Evolutionary conservation across 495 filamentous ascomycete genomes (phyloP).

Genomic region (Tuber calosporum): DNA sequence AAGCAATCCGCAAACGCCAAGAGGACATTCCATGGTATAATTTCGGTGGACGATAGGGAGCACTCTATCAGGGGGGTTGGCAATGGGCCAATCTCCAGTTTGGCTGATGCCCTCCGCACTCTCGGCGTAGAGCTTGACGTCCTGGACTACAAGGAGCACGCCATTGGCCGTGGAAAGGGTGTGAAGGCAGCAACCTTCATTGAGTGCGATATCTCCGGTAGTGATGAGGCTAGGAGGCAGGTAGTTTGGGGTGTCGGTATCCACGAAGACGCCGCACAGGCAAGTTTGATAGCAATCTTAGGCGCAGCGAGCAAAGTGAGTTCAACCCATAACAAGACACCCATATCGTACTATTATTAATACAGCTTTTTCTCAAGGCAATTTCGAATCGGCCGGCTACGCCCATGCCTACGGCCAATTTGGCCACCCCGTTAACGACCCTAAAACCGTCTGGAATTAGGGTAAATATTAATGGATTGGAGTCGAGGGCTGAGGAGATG

Average conservation of each 20-base stretch:
- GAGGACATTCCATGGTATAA: slow-evolving; percentile 78
- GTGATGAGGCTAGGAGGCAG: slow-evolving; percentile 45
- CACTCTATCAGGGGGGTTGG: slow-evolving; percentile 71
- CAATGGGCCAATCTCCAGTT: slow-evolving; percentile 80
- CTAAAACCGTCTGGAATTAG: slow-evolving; percentile 8
- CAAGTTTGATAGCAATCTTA: slow-evolving; percentile 80
- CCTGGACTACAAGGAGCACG: slow-evolving; percentile 91
- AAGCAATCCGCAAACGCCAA: slow-evolving; percentile 70
- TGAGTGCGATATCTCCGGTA: slow-evolving; percentile 70
- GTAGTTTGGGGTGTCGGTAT: slow-evolving; percentile 95
- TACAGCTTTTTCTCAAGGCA: slow-evolving; percentile 5
- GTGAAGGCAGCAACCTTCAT: slow-evolving; percentile 92
- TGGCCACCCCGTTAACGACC: background rate
- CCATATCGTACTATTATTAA: background rate
- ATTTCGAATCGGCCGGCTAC: slow-evolving; percentile 28
- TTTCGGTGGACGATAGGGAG: slow-evolving; percentile 75
- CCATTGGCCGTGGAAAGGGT: slow-evolving; percentile 69
- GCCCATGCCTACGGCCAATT: slow-evolving; percentile 21
- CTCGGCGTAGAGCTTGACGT: slow-evolving; percentile 91
- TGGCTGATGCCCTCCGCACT: slow-evolving; percentile 71
- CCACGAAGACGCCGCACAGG: slow-evolving; percentile 89
- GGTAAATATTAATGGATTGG: slow-evolving; percentile 36
- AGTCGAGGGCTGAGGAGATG: slow-evolving; percentile 25
- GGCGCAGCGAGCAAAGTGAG: slow-evolving; percentile 83
- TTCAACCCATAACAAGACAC: slow-evolving; percentile 16